Percentiles rank a stretch among this genome's conserved stretches.
These are phyloP conservation scores for Aphanomyces euteiches DNA, from an alignment of 352 stramenopile genomes.

Conservation along the genomic window DNA sequence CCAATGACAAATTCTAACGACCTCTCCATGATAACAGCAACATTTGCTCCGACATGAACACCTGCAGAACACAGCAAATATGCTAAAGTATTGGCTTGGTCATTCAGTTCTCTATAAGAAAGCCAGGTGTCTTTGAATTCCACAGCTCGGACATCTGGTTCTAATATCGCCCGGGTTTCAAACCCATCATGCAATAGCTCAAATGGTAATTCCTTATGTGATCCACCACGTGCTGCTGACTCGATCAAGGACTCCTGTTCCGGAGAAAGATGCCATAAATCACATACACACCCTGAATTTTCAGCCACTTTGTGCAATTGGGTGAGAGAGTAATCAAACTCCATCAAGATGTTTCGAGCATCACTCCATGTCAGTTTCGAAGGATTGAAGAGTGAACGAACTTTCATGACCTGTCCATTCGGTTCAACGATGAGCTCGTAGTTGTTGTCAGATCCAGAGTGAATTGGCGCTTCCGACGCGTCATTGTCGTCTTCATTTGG, in stretches of 20 bases:
- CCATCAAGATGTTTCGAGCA: not conserved
- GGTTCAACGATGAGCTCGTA: not conserved
- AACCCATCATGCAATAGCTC: not conserved
- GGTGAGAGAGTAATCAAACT: not conserved
- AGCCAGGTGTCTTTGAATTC: constrained; percentile 31
- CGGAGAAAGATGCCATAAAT: not conserved
- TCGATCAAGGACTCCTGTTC: not conserved
- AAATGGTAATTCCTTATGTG: not conserved
- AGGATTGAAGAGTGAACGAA: not conserved
- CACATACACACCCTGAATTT: constrained; percentile 1
- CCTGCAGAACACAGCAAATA: not conserved
- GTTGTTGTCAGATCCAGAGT: not conserved
- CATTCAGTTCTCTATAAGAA: constrained; percentile 38
- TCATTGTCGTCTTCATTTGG: too few species aligned
- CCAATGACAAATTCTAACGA: not conserved
- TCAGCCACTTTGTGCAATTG: not conserved
- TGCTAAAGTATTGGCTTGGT: not conserved
- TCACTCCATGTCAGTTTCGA: not conserved
- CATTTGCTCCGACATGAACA: not conserved
- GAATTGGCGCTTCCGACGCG: not conserved
- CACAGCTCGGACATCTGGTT: constrained; percentile 32
- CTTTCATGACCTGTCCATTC: not conserved
- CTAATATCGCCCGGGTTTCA: not conserved
- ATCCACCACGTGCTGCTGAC: not conserved
- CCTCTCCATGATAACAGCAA: not conserved